Conservation (phyloP, 495 filamentous ascomycete genomes). For the Penicillium psychrofluorescens region DNA sequence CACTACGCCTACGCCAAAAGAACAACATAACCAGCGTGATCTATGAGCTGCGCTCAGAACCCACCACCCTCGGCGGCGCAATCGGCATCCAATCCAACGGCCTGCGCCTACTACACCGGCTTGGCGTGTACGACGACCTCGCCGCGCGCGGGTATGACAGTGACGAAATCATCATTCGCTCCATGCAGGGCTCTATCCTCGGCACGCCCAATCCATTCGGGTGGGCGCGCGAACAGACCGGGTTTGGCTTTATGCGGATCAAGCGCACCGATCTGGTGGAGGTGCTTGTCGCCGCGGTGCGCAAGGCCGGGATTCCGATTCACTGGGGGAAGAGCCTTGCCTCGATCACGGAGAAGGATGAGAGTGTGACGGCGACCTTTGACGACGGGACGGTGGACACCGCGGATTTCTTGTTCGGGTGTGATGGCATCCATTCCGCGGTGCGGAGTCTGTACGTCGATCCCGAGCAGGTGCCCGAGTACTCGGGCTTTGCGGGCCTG, state of each 20-base stretch:
- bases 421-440: conserved; percentile 49
- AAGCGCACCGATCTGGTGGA: conserved; percentile 21
- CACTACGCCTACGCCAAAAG: conserved; percentile 19
- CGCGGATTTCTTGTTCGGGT: conserved; percentile 47
- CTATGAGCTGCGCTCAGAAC: conserved; percentile 24
- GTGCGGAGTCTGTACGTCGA: conserved; percentile 22
- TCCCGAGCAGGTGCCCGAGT: conserved; percentile 19
- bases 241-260: conserved; percentile 30
- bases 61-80: conserved; percentile 38
- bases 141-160: conserved; percentile 13
- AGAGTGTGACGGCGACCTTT: conserved; percentile 17
- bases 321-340: conserved; percentile 13
- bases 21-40: conserved; percentile 19
- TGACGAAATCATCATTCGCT: conserved; percentile 22
- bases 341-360: conserved; percentile 7
- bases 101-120: conserved; percentile 33
- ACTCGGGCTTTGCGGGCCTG: conserved; percentile 10
- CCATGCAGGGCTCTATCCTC: conserved; percentile 16
- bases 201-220: conserved; percentile 12
- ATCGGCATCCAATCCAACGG: conserved; percentile 44
- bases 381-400: conserved; percentile 21
- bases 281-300: conserved; percentile 15
- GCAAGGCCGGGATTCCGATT: conserved; percentile 15
- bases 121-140: conserved; percentile 26
- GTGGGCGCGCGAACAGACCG: conserved; percentile 14